These are phyloP conservation scores for Gloeostereum incarnatum DNA, from an alignment of 768 basidiomycete genomes.

Conservation along the genomic window DNA sequence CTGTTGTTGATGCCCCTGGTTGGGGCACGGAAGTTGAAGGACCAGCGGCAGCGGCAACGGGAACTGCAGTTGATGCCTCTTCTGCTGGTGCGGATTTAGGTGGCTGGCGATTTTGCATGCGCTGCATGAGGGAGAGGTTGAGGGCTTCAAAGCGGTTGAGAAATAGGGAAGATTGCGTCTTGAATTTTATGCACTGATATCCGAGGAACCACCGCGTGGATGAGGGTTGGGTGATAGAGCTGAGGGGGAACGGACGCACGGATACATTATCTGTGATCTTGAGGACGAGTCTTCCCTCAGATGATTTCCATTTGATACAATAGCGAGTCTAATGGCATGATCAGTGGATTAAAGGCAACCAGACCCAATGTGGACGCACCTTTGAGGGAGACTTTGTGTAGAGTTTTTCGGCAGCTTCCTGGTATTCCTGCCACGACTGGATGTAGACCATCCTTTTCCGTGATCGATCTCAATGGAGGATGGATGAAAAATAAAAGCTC, in stretches of 20 bases:
- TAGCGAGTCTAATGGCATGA: slow-evolving; percentile 62
- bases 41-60: no score
- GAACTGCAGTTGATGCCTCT: slow-evolving; percentile 18
- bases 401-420: slow-evolving; percentile 81
- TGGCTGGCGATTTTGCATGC: slow-evolving; percentile 64
- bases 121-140: slow-evolving; percentile 77
- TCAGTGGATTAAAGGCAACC: not conserved
- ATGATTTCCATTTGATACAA: slow-evolving; percentile 84
- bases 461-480: no score
- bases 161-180: slow-evolving; percentile 89
- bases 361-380: slow-evolving; percentile 31
- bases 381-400: slow-evolving; percentile 73
- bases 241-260: slow-evolving; percentile 44
- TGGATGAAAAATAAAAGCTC: no score
- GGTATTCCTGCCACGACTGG: slow-evolving; percentile 82
- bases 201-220: not conserved
- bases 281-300: slow-evolving; percentile 80
- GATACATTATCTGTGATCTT: slow-evolving; percentile 90
- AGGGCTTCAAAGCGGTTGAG: slow-evolving; percentile 94
- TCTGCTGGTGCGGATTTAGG: slow-evolving; percentile 14
- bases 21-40: slow-evolving; percentile 9
- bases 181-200: slow-evolving; percentile 87
- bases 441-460: slow-evolving; percentile 75
- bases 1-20: slow-evolving; percentile 23
- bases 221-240: not conserved